Evolutionary conservation across 371 early-diverging fungal species (phyloP), one percentile per base, ranked within the genome.

Genomic region (Mucor racemosus): DNA sequence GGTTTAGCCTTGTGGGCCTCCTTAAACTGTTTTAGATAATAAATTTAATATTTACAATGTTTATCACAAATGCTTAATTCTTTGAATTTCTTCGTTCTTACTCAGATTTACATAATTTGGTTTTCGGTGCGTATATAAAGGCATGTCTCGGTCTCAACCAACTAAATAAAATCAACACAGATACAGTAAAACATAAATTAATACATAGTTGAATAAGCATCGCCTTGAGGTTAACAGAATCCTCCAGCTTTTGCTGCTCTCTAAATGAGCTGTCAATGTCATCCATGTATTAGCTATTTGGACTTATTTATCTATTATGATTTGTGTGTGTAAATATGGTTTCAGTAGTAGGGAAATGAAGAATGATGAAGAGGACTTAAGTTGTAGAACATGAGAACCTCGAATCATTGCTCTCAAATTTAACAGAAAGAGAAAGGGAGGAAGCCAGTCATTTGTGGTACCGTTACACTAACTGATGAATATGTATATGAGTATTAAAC

Each of bases 51-150:
- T 26, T 26, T 26, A 26, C 26, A 26, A 26, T 26, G 26, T 26
- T 26, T 26, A 26, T 26, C 26, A 26, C 26, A 26, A 26, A 3
- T 26, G 26, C 26, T 26, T 26, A 26, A 1, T 26, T 26, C 3
- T 26, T 26, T 26, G 26, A 26, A 26, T 26, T 26, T 26, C 26
- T 26, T 26, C 26, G 1, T 26, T 26, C 80, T 69, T 82, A 80
- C 82, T 80, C 73, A 64, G 69, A 60, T 17, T 77, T 67, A 9
- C 72, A 74, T 26, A 70, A 59, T 55, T 72, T 71, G 40, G 72
- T 62, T 57, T 80, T 83, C 15, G 75, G 73, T 10, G 84, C 78
- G 56, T 84, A 84, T 35, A 84, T 79, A 7, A 81, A 72, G 66
- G 68, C 65, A 56, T 74, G 73, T 42, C 69, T 71, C 58, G 85